Evolutionary conservation across 179 eudicot species (phyloP), one percentile per base, ranked within the genome.

Genomic region (Silene vulgaris): DNA sequence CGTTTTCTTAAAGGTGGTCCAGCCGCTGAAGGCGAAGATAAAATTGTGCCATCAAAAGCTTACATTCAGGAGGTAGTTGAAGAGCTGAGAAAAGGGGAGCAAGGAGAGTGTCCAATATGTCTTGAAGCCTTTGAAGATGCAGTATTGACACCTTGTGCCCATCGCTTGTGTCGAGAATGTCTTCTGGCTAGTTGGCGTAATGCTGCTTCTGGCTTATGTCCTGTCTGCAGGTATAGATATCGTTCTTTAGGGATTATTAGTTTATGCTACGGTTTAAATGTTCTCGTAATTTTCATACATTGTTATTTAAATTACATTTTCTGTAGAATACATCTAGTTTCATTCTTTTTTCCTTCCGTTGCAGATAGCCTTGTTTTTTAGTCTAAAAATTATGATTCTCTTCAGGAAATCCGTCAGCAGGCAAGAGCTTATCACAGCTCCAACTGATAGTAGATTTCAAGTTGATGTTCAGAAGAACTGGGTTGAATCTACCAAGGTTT

Each of bases 41-140:
- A 84, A 75, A 88, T 80, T 61, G 78, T 76, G 74, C 99, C 93
- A 32, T 95, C 99, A 72, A 87, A 82, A 77, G 99, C 97, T 75
- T 95, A 90, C 86, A 76, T 95, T 85, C 86, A 88, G 79, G 99
- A 95, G 82, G 99, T 95, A 62, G 93, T 95, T 43, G 91, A 92
- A 75, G 99, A 95, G 81, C 81, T 95, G 72, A 87, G 87, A 56
- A 95, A 88, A 80, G 97, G 99, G 80, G 99, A 90, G 82, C 86
- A 90, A 62, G 99, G 97, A 83, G 99, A 95, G 80, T 95, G 99
- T 78, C 99, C 99, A 69, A 90, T 95, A 75, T 95, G 99, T 83
- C 96, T 95, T 80, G 99, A 95, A 86, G 96, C 95, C 81, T 95
- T 89, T 87, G 99, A 95, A 86, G 99, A 95, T 88, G 95, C 99